phyloP scores from a whole-genome alignment of 192 early-diverging fungal species.

The Entophlyctis luteolus region DNA sequence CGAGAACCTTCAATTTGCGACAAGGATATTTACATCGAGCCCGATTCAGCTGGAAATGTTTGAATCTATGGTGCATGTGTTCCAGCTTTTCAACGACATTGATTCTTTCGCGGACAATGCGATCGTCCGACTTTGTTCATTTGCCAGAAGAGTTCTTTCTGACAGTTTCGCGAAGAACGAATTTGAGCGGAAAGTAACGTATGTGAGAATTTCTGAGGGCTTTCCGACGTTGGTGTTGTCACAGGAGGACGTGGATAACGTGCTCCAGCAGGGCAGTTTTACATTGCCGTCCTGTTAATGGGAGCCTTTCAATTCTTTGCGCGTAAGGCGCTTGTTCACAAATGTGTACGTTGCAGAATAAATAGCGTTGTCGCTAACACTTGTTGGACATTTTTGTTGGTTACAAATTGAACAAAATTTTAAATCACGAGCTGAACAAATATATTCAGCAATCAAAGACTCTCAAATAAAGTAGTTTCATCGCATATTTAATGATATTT shows the following conservation, averaged over 20 bases:
- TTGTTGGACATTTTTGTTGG: too few species aligned
- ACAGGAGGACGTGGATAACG: not conserved
- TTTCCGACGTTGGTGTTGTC: not conserved
- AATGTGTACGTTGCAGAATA: too few species aligned
- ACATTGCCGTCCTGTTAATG: too few species aligned
- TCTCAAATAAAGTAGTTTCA: too few species aligned
- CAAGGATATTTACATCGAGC: conserved; percentile 12
- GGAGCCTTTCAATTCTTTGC: too few species aligned
- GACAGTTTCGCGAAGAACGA: not conserved
- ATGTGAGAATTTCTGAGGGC: not conserved
- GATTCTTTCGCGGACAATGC: conserved; percentile 9
- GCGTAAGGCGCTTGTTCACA: too few species aligned
- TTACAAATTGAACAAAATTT: too few species aligned
- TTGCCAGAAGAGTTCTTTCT: not conserved
- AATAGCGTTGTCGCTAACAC: too few species aligned
- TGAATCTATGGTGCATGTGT: conserved; percentile 43
- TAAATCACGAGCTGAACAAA: too few species aligned
- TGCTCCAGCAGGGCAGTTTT: too few species aligned
- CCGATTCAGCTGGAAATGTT: conserved; percentile 43
- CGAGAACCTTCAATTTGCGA: conserved; percentile 39
- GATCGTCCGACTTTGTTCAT: conserved; percentile 3
- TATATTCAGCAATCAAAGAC: too few species aligned
- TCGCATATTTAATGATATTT: too few species aligned
- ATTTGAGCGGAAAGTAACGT: conserved; percentile 1
- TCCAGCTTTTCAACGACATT: conserved; percentile 35